Evolutionary conservation across 225 moss, liverwort and hornwort species (phyloP).

Genomic region (Sphagnum tenellum): DNA sequence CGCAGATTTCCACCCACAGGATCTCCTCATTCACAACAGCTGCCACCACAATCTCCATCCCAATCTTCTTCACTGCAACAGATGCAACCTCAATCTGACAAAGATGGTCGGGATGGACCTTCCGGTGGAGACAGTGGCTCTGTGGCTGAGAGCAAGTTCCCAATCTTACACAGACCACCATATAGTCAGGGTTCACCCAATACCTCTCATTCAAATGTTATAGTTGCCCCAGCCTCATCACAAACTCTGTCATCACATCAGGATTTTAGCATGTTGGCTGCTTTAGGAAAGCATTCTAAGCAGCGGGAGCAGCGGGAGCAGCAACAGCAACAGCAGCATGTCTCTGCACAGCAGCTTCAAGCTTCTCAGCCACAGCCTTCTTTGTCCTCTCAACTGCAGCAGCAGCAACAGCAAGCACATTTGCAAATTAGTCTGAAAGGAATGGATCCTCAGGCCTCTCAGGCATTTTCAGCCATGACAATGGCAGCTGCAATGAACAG

Average conservation of each 20-base stretch:
- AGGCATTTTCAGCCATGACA: slow-evolving; percentile 41
- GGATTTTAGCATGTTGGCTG: slow-evolving; percentile 46
- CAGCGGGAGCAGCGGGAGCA: slow-evolving; percentile 15
- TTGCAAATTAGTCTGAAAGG: slow-evolving; percentile 42
- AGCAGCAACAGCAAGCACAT: slow-evolving; percentile 16
- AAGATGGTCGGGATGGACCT: slow-evolving; percentile 55
- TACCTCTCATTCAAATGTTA: slow-evolving; percentile 11
- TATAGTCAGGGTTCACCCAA: slow-evolving; percentile 17
- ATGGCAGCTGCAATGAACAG: slow-evolving; percentile 46
- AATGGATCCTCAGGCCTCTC: slow-evolving; percentile 38
- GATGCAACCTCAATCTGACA: slow-evolving; percentile 28
- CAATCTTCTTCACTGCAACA: slow-evolving; percentile 9
- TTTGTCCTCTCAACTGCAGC: slow-evolving; percentile 7
- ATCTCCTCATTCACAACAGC: slow-evolving; percentile 26
- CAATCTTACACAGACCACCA: slow-evolving; percentile 32
- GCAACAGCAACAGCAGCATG: neutral
- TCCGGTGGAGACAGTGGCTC: slow-evolving; percentile 45
- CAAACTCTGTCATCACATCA: slow-evolving; percentile 9
- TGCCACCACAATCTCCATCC: slow-evolving; percentile 38
- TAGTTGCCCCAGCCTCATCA: slow-evolving; percentile 15
- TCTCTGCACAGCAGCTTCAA: slow-evolving; percentile 6
- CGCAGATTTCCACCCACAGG: slow-evolving; percentile 36
- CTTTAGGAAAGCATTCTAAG: slow-evolving; percentile 48
- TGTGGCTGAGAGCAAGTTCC: slow-evolving; percentile 49
- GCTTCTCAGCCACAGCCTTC: slow-evolving; percentile 2